A percentile compares a stretch with the other conserved stretches of the same genome.
Conservation (phyloP, 2,329 filamentous ascomycete species). For the Teratosphaeriaceae sp. region DNA sequence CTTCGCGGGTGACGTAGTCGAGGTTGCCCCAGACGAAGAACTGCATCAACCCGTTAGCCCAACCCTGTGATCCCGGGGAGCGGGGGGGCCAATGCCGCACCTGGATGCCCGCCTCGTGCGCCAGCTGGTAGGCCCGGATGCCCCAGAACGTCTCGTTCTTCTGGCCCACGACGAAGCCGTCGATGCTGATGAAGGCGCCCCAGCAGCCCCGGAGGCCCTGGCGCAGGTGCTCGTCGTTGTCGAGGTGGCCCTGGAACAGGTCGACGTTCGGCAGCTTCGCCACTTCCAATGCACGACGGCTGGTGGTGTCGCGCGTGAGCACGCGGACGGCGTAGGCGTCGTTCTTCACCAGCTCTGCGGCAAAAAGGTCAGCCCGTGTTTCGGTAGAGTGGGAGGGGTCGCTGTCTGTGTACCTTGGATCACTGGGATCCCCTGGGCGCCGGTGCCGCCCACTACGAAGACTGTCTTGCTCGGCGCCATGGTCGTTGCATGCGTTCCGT, state of each 20-base stretch:
- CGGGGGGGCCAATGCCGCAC: no score
- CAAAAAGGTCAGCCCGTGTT: neutral
- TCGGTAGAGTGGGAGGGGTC: neutral
- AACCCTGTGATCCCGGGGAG: no score
- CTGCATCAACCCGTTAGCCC: neutral
- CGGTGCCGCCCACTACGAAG: constrained; percentile 2
- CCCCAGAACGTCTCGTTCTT: constrained; percentile 46
- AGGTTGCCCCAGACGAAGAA: constrained; percentile 4
- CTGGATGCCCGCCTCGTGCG: constrained; percentile 32
- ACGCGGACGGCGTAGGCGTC: constrained; percentile 41
- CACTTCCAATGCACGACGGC: constrained; percentile 37
- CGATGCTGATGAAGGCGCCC: constrained; percentile 49
- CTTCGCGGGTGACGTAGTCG: constrained; percentile 17
- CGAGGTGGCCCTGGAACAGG: constrained; percentile 43
- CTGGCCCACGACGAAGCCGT: constrained; percentile 48
- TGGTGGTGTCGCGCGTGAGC: constrained; percentile 42
- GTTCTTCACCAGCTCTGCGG: constrained; percentile 25
- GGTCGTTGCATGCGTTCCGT: no score
- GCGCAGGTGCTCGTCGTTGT: constrained; percentile 40
- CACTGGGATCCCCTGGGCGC: constrained; percentile 1
- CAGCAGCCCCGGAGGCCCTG: constrained; percentile 39
- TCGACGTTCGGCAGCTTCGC: constrained; percentile 40
- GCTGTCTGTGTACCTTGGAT: neutral
- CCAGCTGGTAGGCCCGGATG: constrained; percentile 32
- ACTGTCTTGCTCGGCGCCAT: no score